Conservation (phyloP, 1,284 basidiomycete genomes). For the Fistulina hepatica region DNA sequence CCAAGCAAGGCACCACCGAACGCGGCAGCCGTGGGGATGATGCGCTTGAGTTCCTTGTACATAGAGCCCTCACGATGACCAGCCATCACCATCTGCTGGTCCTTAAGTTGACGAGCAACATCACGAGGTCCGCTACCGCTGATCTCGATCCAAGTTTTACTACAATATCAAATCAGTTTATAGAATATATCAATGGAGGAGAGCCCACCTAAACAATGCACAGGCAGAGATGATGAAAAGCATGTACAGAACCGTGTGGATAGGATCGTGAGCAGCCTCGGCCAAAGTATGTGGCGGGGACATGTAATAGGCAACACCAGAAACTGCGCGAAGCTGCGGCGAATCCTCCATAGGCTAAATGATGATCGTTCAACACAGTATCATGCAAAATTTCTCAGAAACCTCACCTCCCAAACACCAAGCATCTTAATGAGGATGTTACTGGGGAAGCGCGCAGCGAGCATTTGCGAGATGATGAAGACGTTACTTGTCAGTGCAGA, state of each 20-base stretch:
- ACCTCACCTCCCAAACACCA: slow-evolving; percentile 88
- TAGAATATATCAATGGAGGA: too few relatives aligned
- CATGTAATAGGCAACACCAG: slow-evolving; percentile 97
- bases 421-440: slow-evolving; percentile 87
- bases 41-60: slow-evolving; percentile 98
- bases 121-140: slow-evolving; percentile 93
- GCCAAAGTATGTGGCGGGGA: slow-evolving; percentile 89
- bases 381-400: neutral
- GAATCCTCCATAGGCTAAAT: slow-evolving; percentile 82
- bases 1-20: slow-evolving; percentile 96
- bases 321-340: slow-evolving; percentile 81
- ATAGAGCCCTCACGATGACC: slow-evolving; percentile 94
- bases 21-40: slow-evolving; percentile 95
- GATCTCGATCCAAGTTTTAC: slow-evolving; percentile 99
- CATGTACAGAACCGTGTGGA: slow-evolving; percentile 90
- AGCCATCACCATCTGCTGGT: slow-evolving; percentile 97
- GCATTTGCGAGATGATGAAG: slow-evolving; percentile 96
- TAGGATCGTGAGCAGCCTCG: slow-evolving; percentile 81
- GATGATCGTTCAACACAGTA: slow-evolving; percentile 5
- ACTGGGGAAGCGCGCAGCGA: slow-evolving; percentile 80
- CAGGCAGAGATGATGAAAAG: slow-evolving; percentile 90
- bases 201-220: slow-evolving; percentile 95
- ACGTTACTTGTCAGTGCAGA: slow-evolving; percentile 90
- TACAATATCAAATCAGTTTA: too few relatives aligned
- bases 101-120: slow-evolving; percentile 96